Base-by-base conservation (phyloP, 139 green algal genomes). In the Closterium sp. region DNA sequence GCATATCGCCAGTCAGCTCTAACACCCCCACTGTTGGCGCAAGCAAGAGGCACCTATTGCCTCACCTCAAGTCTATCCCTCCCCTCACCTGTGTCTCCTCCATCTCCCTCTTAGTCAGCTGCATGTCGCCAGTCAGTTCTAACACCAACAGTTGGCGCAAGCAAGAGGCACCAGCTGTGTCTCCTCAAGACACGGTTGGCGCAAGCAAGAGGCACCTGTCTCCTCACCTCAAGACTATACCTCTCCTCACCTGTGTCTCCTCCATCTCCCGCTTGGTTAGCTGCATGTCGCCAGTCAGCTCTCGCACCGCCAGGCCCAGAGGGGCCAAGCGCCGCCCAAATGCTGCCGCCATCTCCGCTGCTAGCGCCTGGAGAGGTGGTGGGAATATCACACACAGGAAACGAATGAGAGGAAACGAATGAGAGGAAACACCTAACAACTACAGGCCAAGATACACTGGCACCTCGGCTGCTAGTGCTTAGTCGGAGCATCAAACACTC, bases 261-360 rank as follows among this genome's bases (percentile, higher is more conserved):
- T 95, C 94, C 86, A 99, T 91, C 96, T 99, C 98, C 21, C 94
- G 94, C 96, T 99, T 99, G 87, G 90, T 98, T 25, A 99, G 96
- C 96, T 98, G 97, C 96, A 98, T 99, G 94, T 99, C 97, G 25
- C 97, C 97, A 7, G 97, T 99, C 64, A 99, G 95, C 95, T 99
- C 97, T 28, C 94, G 94, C 34, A 99, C 97, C 0, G 93, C 36
- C 85, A 97, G 90, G 76, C 97, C 97, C 33, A 99, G 94, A 2
- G 96, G 94, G 25, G 91, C 94, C 55, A 99, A 95, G 5, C 98
- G 89, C 91, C 96, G 96, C 31, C 89, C 89, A 92, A 99, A 99
- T 86, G 97, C 96, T 34, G 93, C 88, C 0, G 97, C 96, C 43
- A 97, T 95, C 93, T 99, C 97, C 5, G 97, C 97, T 5, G 97